Conservation (phyloP, 805 yeast genomes). For the Suhomyces sp. region DNA sequence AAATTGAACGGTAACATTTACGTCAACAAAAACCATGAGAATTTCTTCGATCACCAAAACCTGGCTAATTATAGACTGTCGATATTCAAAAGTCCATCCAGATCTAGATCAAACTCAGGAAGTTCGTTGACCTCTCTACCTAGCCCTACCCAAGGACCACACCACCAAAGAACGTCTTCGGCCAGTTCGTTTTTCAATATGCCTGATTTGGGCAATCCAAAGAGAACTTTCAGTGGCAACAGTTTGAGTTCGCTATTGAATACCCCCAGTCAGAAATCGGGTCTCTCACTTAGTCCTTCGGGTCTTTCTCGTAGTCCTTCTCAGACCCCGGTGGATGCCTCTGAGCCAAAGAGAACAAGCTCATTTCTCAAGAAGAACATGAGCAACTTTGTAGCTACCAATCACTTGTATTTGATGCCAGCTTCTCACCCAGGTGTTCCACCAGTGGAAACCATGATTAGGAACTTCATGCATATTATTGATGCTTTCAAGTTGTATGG, state of each 20-base stretch:
- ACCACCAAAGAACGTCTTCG: slow-evolving; percentile 22
- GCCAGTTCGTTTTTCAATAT: slow-evolving; percentile 29
- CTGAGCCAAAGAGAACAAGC: slow-evolving; percentile 11
- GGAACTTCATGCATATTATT: slow-evolving; percentile 65
- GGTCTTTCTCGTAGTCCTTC: slow-evolving; percentile 7
- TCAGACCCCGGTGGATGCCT: not conserved
- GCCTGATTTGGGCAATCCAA: slow-evolving; percentile 22
- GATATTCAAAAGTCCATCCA: slow-evolving; percentile 5
- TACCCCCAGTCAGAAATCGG: not conserved
- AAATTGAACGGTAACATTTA: slow-evolving; percentile 54
- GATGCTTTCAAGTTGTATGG: slow-evolving; percentile 73
- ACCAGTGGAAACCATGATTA: slow-evolving; percentile 68
- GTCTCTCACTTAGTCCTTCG: not conserved
- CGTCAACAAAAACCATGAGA: slow-evolving; percentile 41
- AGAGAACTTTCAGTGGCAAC: slow-evolving; percentile 2
- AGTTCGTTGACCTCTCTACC: slow-evolving; percentile 17
- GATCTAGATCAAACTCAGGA: slow-evolving; percentile 16
- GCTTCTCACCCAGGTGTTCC: slow-evolving; percentile 69
- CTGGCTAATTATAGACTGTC: not conserved
- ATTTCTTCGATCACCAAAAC: slow-evolving; percentile 20
- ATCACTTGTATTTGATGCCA: slow-evolving; percentile 65
- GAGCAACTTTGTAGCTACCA: slow-evolving; percentile 30
- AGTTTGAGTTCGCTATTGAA: not conserved
- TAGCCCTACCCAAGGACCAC: slow-evolving; percentile 8
- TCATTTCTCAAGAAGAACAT: slow-evolving; percentile 29